These are phyloP conservation scores for Uronychia binucleata DNA, from an alignment of 73 alveolate species.

Conservation along the genomic window DNA sequence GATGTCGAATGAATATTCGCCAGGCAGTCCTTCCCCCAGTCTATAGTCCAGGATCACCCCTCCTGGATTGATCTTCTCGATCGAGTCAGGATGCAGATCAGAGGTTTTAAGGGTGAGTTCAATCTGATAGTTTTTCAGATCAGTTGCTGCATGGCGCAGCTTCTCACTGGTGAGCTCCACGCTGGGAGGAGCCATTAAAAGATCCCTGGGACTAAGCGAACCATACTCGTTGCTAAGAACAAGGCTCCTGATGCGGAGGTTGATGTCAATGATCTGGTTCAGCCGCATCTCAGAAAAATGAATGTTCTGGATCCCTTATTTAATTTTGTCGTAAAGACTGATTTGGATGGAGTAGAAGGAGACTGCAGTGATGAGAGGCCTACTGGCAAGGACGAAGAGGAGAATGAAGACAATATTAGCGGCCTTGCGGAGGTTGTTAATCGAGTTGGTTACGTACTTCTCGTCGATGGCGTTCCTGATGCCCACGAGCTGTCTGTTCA, in stretches of 20 bases:
- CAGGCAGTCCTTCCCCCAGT: not conserved
- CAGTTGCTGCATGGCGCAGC: conserved; percentile 6
- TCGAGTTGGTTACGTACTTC: conserved; percentile 31
- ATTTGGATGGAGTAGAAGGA: conserved; percentile 17
- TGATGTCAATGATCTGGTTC: conserved; percentile 25
- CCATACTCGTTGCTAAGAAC: conserved; percentile 13
- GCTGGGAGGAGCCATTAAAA: not conserved
- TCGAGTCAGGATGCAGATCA: not conserved
- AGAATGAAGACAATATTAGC: conserved; percentile 27
- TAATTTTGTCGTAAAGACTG: conserved; percentile 19
- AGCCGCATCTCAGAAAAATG: conserved; percentile 27
- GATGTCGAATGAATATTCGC: conserved; percentile 12
- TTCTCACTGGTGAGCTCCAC: not conserved
- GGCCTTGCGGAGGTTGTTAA: conserved; percentile 18
- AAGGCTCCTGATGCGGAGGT: conserved; percentile 12
- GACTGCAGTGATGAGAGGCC: not conserved
- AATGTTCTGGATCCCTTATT: conserved; percentile 9
- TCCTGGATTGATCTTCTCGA: conserved; percentile 25
- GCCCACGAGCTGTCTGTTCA: conserved; percentile 21
- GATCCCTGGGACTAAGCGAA: not conserved
- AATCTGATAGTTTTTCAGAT: conserved; percentile 21
- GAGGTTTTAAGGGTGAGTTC: conserved; percentile 22
- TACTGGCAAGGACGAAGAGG: conserved; percentile 18
- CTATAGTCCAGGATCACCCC: conserved; percentile 8
- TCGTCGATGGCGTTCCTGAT: conserved; percentile 54